Percentiles rank a stretch among this genome's conserved stretches.
Evolutionary conservation across 768 basidiomycete species (phyloP).

Genomic region (Clitopilus hobsonii): DNA sequence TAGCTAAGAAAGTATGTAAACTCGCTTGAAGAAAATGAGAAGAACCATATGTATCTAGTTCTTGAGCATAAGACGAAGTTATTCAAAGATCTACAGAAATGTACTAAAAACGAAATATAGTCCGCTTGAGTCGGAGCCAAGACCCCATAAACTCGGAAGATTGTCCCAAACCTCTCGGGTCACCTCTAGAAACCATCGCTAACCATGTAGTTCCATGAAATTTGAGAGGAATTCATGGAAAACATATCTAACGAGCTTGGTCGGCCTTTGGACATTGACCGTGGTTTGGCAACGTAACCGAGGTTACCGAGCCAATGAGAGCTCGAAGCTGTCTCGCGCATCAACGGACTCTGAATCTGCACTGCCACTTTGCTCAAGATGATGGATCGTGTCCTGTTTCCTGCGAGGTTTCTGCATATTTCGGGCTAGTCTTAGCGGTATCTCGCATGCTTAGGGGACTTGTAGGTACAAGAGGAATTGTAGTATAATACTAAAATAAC

Average conservation of each 20-base stretch:
- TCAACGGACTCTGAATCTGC: neutral
- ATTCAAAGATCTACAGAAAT: neutral
- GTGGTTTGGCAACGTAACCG: neutral
- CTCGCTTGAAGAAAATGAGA: neutral
- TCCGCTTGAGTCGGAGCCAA: neutral
- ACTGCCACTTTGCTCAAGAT: neutral
- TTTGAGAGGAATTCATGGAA: neutral
- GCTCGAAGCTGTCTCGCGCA: neutral
- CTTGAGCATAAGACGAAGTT: neutral
- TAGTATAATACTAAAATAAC: neutral
- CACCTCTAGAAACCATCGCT: neutral
- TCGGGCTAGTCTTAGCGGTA: no score
- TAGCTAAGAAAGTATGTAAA: neutral
- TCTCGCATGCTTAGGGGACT: no score
- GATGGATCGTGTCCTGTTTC: neutral
- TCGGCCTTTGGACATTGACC: neutral
- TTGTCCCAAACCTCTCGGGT: neutral
- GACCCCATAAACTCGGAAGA: neutral
- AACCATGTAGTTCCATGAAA: neutral
- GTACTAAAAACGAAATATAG: neutral
- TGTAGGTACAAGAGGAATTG: neutral
- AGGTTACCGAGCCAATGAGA: neutral
- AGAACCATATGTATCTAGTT: neutral
- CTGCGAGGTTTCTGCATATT: no score
- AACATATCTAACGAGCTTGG: neutral